A percentile compares a stretch with the other conserved stretches of the same genome.
These are phyloP conservation scores for Pythium sp. DNA, from an alignment of 352 stramenopile genomes.

Conservation along the genomic window DNA sequence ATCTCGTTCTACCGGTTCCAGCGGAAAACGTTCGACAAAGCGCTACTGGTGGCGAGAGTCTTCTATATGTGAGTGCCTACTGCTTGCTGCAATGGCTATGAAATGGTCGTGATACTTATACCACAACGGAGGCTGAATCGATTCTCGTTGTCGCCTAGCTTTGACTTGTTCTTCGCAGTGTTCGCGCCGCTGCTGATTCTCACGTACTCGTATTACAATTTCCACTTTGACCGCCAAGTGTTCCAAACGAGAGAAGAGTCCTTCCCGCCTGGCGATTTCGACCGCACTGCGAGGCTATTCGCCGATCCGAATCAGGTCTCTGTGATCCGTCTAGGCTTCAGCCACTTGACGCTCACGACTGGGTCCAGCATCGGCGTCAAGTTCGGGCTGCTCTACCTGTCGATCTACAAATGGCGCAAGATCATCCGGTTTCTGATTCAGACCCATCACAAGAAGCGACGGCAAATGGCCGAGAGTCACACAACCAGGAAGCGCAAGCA, in stretches of 20 bases:
- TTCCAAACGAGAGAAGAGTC: constrained; percentile 34
- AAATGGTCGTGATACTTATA: neutral
- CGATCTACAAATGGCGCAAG: constrained; percentile 26
- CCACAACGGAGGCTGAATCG: neutral
- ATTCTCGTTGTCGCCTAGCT: constrained; percentile 18
- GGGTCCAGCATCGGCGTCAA: constrained; percentile 19
- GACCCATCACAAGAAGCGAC: constrained; percentile 11
- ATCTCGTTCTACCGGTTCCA: constrained; percentile 48
- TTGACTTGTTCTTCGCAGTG: constrained; percentile 63
- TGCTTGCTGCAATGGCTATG: neutral
- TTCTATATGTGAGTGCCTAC: constrained; percentile 32
- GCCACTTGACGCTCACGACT: constrained; percentile 40
- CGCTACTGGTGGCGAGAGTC: constrained; percentile 26
- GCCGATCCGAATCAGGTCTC: constrained; percentile 41
- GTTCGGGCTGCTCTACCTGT: constrained; percentile 19
- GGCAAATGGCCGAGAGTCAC: constrained; percentile 11
- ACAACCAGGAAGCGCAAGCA: constrained; percentile 13
- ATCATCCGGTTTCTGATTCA: constrained; percentile 21
- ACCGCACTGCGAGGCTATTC: constrained; percentile 40
- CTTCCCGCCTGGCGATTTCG: constrained; percentile 28
- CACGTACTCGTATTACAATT: constrained; percentile 37
- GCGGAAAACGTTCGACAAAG: constrained; percentile 28
- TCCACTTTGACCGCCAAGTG: constrained; percentile 35
- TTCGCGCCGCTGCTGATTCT: constrained; percentile 46
- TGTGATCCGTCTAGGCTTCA: constrained; percentile 42